Base-by-base conservation (phyloP, 768 basidiomycete genomes). In the Tricholoma terreum region DNA sequence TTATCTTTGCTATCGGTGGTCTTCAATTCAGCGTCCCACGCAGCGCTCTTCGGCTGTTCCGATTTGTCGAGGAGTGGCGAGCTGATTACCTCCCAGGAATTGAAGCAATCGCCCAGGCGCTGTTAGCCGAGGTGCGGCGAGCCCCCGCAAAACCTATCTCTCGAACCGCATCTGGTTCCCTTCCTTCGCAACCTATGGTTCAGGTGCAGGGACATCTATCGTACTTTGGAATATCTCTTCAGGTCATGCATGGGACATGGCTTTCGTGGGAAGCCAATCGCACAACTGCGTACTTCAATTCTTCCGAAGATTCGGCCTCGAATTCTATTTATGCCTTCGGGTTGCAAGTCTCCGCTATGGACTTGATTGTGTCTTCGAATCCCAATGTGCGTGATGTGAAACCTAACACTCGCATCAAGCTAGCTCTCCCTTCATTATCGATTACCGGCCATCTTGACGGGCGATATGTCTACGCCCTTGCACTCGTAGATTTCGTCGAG, bases 241-340 rank as follows among this genome's bases (percentile, higher is more conserved):
- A 92, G 63, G 85, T 93, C 38, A 91, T 93, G 87, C 89, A 86
- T 58, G 90, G 90, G 17, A 93, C 90, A 1, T 94, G 91, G 91
- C 70, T 93, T 31, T 85, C 88, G 7, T 92, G 86, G 89, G 81
- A 85, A 56, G 71, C 84, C 19, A 74, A 80, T 55, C 73, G 84
- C 51, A 78, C 75, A 0, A 69, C 83, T 7, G 70, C 69, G 1
- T 84, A 84, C 63, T 38, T 80, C 27, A 75, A 79, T 42, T 79
- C 77, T 22, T 69, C 76, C 0, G 68, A 68, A 14, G 54, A 66
- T 27, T 66, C 66, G 15, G 60, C 65, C 31, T 70, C 73, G 8
- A 74, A 71, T 42, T 59, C 67, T 46, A 67, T 65, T 8, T 73
- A 77, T 54, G 69, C 75, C 2, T 89, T 90, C 66, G 92, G 90